These are phyloP conservation scores for Phytophthora rubi DNA, from an alignment of 352 stramenopile genomes.

Conservation along the genomic window DNA sequence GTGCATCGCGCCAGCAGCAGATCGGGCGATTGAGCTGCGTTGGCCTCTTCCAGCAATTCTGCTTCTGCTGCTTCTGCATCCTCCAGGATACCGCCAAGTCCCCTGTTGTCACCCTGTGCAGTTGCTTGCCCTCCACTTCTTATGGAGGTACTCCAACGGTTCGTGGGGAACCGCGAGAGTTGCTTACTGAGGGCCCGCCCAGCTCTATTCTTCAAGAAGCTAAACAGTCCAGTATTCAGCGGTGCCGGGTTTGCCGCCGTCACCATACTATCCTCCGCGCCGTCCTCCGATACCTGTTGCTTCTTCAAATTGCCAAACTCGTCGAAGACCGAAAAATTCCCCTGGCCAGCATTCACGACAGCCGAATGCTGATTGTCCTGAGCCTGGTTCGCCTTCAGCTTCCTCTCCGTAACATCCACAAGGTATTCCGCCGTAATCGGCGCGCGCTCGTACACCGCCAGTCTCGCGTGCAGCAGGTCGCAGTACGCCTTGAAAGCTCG, in stretches of 20 bases:
- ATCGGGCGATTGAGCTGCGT: slow-evolving; percentile 42
- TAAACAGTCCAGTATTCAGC: slow-evolving; percentile 80
- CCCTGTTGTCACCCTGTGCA: slow-evolving; percentile 17
- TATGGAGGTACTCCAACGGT: slow-evolving; percentile 29
- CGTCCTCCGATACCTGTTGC: slow-evolving; percentile 29
- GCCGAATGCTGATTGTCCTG: slow-evolving; percentile 47
- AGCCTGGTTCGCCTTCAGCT: slow-evolving; percentile 50
- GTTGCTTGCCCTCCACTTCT: slow-evolving; percentile 13
- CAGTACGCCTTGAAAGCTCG: slow-evolving; percentile 64
- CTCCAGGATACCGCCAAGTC: slow-evolving; percentile 53
- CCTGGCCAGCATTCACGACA: slow-evolving; percentile 65
- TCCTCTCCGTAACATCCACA: slow-evolving; percentile 74
- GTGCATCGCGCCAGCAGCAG: slow-evolving; percentile 58
- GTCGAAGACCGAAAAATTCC: slow-evolving; percentile 74
- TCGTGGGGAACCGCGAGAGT: slow-evolving; percentile 54
- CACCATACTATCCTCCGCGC: slow-evolving; percentile 4
- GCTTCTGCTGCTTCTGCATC: slow-evolving; percentile 50
- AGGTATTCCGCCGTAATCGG: slow-evolving; percentile 69
- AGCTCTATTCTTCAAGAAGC: slow-evolving; percentile 76
- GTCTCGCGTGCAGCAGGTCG: slow-evolving; percentile 61
- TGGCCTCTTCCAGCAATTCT: slow-evolving; percentile 22
- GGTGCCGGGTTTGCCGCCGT: slow-evolving; percentile 16
- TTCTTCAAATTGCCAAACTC: slow-evolving; percentile 85
- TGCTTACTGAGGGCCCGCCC: slow-evolving; percentile 72
- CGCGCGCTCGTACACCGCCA: slow-evolving; percentile 66